Percentiles rank a stretch among this genome's conserved stretches.
phyloP scores from a whole-genome alignment of 805 yeast genomes.

The Saturnispora besseyi region DNA sequence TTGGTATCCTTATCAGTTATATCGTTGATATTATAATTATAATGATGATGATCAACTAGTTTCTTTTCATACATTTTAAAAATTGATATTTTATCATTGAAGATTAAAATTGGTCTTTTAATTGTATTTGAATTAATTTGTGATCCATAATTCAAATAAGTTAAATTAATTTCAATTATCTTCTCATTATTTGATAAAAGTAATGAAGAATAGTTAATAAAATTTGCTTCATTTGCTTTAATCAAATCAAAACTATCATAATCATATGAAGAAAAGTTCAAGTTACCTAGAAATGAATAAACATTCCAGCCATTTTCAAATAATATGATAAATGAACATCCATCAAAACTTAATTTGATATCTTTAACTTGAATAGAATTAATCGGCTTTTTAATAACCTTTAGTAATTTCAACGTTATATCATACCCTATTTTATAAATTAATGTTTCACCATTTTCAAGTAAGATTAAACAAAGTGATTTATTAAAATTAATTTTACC shows the following conservation, averaged over 20 bases:
- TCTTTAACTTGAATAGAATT: conserved; percentile 27
- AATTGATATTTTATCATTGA: conserved; percentile 32
- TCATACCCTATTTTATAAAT: conserved; percentile 32
- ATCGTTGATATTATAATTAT: conserved; percentile 13
- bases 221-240: conserved; percentile 14
- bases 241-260: conserved; percentile 22
- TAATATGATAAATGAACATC: conserved; percentile 21
- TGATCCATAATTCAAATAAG: conserved; percentile 19
- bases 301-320: conserved; percentile 39
- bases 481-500: conserved; percentile 34
- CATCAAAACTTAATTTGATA: conserved; percentile 22
- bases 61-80: conserved; percentile 41
- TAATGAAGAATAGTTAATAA: conserved; percentile 27
- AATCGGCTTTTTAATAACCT: conserved; percentile 29
- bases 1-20: conserved; percentile 30
- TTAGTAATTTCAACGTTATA: conserved; percentile 22
- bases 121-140: conserved; percentile 19
- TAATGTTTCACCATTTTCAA: conserved; percentile 29
- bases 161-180: conserved; percentile 23
- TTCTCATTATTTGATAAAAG: conserved; percentile 25
- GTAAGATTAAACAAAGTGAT: conserved; percentile 32
- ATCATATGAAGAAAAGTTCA: conserved; percentile 34
- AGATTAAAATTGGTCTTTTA: conserved; percentile 34
- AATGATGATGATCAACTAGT: conserved; percentile 30
- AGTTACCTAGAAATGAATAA: conserved; percentile 39